Conservation (phyloP, 2,329 filamentous ascomycete species). For the Mollisiaceae sp. region DNA sequence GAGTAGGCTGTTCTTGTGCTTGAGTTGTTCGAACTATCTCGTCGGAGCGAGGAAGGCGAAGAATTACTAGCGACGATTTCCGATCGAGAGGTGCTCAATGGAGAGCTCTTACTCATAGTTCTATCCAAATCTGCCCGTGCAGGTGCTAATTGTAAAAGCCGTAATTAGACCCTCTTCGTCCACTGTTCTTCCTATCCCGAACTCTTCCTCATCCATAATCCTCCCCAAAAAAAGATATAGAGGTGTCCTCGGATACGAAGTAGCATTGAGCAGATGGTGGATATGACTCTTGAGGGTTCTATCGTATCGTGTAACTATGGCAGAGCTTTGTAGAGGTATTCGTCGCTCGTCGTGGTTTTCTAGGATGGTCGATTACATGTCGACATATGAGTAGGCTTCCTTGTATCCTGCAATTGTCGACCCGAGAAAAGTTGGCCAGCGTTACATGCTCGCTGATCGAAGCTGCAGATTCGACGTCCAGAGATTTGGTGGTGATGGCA, state of each 20-base stretch:
- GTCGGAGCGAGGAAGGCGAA: no score
- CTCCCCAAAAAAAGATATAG: background rate
- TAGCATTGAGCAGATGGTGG: background rate
- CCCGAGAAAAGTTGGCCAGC: no score
- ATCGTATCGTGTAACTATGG: no score
- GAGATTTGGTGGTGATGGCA: background rate
- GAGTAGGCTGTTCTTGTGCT: no score
- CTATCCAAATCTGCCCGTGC: background rate
- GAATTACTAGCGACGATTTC: background rate
- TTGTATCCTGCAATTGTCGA: no score
- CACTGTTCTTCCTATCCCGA: background rate
- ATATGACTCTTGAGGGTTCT: no score
- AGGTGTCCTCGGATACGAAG: background rate
- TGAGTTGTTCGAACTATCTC: no score
- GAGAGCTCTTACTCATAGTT: background rate
- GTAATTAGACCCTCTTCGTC: background rate
- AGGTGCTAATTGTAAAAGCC: background rate
- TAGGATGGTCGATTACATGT: background rate
- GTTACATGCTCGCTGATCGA: background rate
- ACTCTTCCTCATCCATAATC: background rate
- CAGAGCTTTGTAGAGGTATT: no score
- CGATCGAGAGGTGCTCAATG: background rate
- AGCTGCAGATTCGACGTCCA: background rate
- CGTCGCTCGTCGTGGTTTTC: no score
- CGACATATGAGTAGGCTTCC: background rate